Conservation (phyloP, 345 rosid species). For the Cardamine resedifolia region DNA sequence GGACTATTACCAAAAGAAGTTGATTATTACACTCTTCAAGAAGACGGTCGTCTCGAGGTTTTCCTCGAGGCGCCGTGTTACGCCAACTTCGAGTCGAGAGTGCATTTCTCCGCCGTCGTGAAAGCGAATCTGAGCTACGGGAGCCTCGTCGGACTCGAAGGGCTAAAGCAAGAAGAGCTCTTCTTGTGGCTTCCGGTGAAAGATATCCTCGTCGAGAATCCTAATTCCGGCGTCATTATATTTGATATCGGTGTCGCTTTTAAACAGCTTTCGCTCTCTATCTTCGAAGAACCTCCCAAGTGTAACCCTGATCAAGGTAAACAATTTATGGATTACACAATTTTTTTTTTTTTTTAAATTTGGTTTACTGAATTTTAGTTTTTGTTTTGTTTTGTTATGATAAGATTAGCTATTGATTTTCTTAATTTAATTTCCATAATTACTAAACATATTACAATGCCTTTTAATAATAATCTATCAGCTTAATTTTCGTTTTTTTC, state of each 20-base stretch:
- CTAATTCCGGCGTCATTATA: slow-evolving; percentile 74
- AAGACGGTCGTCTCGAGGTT: slow-evolving; percentile 74
- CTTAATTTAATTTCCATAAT: neutral
- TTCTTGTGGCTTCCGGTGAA: slow-evolving; percentile 86
- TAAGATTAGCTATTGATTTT: neutral
- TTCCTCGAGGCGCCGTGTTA: slow-evolving; percentile 72
- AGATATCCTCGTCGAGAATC: slow-evolving; percentile 77
- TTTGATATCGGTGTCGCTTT: slow-evolving; percentile 90
- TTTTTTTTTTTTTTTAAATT: too few species aligned
- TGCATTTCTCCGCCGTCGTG: slow-evolving; percentile 64
- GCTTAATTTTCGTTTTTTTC: neutral
- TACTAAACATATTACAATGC: neutral
- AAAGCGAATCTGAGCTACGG: slow-evolving; percentile 84
- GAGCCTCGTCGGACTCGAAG: slow-evolving; percentile 68
- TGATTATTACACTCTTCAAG: slow-evolving; percentile 56
- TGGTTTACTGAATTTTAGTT: neutral
- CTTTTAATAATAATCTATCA: neutral
- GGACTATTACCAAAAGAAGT: slow-evolving; percentile 83
- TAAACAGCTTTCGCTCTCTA: slow-evolving; percentile 74
- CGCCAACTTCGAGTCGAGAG: slow-evolving; percentile 64
- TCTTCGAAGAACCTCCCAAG: slow-evolving; percentile 83
- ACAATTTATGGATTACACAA: neutral
- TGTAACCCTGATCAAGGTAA: slow-evolving; percentile 63
- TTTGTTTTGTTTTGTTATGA: neutral
- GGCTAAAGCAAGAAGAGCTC: slow-evolving; percentile 76